Base-by-base conservation (phyloP, 2,329 filamentous ascomycete species). In the Clarireedia homoeocarpa region DNA sequence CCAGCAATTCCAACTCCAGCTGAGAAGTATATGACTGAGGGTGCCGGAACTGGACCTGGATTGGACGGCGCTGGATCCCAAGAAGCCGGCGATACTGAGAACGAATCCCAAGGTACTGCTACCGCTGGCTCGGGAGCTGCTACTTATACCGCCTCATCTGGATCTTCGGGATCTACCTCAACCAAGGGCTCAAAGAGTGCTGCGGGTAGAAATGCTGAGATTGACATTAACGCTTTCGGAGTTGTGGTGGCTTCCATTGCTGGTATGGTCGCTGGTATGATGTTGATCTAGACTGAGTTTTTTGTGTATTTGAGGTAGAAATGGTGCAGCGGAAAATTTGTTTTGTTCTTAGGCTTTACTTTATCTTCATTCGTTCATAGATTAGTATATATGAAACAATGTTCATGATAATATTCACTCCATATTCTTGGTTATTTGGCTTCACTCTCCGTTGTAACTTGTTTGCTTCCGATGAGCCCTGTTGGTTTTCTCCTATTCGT, bases 1-100 rank as follows among this genome's bases (percentile, higher is more conserved):
- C 78, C 78, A 26, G 73, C 74, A 26, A 73, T 79, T 46, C 78
- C 78, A 34, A 74, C 75, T 34, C 61, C 67, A 51, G 70, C 61
- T 4, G 50, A 61, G 42, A 62, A 73, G 51, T 78, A 72, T 67
- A 71, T 80, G 69, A 70, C 70, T 56, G 70, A 72, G n/a, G 77
- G 78, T 60, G 77, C 77, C 20, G 78, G 78, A 40, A 67, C 62
- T 17, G 76, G 75, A 6, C 74, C 75, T 38, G 65, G 65, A 46
- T 46, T 67, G 73, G 74, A 56, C 61, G 65, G 61, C 50, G 55
- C 59, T 55, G 62, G 64, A 55, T 66, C 52, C 57, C 67, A 62
- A 56, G 64, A 65, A 38, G 52, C 62, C 9, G 63, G 61, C 40
- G 69, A 72, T 12, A 74, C 60, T 1, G 55, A 59, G 2, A 63